Evolutionary conservation across 1,139 yeast species (phyloP).

Genomic region (Taphrina communis): DNA sequence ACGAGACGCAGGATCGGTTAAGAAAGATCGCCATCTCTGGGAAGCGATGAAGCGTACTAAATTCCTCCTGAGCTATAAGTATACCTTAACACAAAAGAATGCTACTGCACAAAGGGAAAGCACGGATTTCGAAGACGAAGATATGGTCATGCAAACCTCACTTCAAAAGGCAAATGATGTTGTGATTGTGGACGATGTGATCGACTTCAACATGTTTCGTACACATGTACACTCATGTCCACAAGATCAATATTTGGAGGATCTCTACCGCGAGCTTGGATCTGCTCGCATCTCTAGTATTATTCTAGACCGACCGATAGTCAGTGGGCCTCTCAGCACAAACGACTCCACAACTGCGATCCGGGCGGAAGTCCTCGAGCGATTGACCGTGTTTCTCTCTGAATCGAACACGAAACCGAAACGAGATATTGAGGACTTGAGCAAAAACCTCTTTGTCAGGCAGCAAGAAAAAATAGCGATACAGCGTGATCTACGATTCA

Average conservation of each 20-base stretch:
- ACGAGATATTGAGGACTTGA: constrained; percentile 20
- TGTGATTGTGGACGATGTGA: constrained; percentile 55
- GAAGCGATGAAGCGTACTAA: constrained; percentile 49
- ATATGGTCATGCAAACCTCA: constrained; percentile 12
- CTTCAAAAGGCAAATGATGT: constrained; percentile 48
- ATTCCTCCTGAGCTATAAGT: constrained; percentile 50
- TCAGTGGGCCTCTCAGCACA: constrained; percentile 43
- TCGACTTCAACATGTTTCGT: constrained; percentile 52
- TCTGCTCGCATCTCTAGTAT: constrained; percentile 45
- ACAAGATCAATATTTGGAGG: constrained; percentile 50
- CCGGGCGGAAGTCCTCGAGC: constrained; percentile 49
- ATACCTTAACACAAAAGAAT: constrained; percentile 43
- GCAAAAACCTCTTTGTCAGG: constrained; percentile 18
- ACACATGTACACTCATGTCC: constrained; percentile 52
- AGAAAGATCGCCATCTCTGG: constrained; percentile 48
- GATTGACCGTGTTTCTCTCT: constrained; percentile 51
- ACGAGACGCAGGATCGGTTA: constrained; percentile 48
- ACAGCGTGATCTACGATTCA: constrained; percentile 34
- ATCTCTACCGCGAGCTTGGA: constrained; percentile 49
- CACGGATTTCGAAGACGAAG: constrained; percentile 47
- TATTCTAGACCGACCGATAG: constrained; percentile 44
- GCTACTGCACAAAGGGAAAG: constrained; percentile 45
- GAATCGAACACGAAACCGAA: constrained; percentile 41
- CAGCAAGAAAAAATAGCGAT: constrained; percentile 33
- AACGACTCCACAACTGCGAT: constrained; percentile 43